Conservation (phyloP, 78 protist genomes). For the Dictyostelium discoideum region DNA sequence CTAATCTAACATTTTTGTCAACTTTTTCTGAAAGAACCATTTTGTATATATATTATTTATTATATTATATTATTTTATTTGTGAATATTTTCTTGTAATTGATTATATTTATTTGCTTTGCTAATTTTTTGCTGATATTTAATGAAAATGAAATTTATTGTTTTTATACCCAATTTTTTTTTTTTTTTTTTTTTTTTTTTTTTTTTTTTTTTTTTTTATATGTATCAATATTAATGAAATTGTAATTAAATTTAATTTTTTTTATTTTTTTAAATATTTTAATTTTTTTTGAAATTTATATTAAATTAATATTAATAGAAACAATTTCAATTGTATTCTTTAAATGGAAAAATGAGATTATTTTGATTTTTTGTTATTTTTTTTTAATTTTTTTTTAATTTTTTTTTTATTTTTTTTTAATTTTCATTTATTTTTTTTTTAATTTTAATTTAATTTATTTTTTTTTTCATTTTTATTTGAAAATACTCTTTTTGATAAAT, state of each 20-base stretch:
- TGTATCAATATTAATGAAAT: no score
- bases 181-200: background rate
- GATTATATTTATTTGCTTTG: background rate
- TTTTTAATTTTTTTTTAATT: background rate
- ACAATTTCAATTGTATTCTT: background rate
- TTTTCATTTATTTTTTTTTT: background rate
- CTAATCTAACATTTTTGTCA: conserved; percentile 71
- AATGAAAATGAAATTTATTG: background rate
- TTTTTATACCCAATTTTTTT: background rate
- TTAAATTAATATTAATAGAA: background rate
- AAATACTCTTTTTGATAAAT: background rate
- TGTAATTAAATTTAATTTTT: background rate
- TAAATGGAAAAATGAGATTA: background rate
- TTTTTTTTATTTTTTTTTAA: background rate
- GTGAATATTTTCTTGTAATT: background rate
- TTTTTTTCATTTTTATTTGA: background rate
- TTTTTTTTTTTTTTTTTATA: background rate
- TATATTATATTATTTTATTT: background rate
- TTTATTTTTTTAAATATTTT: background rate
- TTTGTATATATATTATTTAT: background rate
- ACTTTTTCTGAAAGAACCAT: conserved; percentile 71
- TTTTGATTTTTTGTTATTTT: background rate
- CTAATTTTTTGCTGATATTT: background rate
- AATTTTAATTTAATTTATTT: background rate
- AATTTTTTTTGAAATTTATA: background rate